A percentile compares a stretch with the other conserved stretches of the same genome.
Evolutionary conservation across 176 grass and related monocot species (phyloP).

Genomic region (Cenchrus purpureus): DNA sequence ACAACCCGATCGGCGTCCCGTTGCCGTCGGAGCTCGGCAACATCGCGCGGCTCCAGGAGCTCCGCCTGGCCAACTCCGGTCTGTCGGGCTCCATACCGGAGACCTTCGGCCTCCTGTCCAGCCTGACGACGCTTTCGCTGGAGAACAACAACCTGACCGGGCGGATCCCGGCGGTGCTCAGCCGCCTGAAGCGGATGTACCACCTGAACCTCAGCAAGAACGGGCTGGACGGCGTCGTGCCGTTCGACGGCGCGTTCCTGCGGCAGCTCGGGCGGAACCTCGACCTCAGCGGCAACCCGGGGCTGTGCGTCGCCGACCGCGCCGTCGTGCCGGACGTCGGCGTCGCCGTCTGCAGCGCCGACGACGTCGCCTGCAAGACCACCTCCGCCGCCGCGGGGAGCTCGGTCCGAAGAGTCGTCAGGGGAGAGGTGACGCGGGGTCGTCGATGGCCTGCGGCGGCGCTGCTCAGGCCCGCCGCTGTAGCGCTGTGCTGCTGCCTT

Average conservation of each 20-base stretch:
- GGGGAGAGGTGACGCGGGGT: neutral
- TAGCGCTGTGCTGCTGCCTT: constrained; percentile 48
- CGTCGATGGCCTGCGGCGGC: neutral
- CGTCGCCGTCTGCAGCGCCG: constrained; percentile 48
- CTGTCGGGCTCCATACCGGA: constrained; percentile 78
- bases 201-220: constrained; percentile 97
- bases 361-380: neutral
- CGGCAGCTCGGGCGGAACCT: constrained; percentile 80
- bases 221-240: constrained; percentile 76
- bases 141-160: constrained; percentile 91
- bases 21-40: constrained; percentile 65
- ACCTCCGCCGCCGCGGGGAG: neutral
- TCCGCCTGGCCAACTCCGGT: constrained; percentile 84
- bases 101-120: constrained; percentile 61
- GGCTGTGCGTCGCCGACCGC: constrained; percentile 77
- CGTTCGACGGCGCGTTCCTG: constrained; percentile 75
- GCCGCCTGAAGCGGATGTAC: constrained; percentile 78
- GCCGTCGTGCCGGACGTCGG: constrained; percentile 49
- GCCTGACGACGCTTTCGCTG: constrained; percentile 83
- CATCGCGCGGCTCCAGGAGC: constrained; percentile 80
- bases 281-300: constrained; percentile 81
- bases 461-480: constrained; percentile 21
- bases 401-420: neutral
- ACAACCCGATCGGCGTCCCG: constrained; percentile 70
- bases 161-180: constrained; percentile 66